Conservation (phyloP, 1,139 yeast genomes). For the Hyphopichia fennica region DNA sequence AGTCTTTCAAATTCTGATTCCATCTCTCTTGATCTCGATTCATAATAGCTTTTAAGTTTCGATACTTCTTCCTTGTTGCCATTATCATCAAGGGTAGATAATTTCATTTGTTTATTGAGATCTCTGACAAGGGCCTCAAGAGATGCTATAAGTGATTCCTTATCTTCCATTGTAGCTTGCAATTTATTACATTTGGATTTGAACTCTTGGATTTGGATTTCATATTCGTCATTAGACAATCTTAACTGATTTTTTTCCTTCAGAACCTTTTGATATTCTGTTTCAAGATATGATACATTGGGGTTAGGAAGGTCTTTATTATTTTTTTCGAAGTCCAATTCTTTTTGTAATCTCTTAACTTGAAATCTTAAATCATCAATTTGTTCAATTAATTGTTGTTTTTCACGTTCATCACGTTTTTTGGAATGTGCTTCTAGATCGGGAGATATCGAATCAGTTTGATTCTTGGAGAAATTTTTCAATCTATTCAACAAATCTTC, state of each 20-base stretch:
- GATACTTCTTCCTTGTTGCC: conserved; percentile 31
- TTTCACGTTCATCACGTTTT: conserved; percentile 12
- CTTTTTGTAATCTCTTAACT: conserved; percentile 48
- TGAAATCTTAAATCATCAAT: conserved; percentile 17
- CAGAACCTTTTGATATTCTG: conserved; percentile 13
- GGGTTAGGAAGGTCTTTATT: conserved; percentile 6
- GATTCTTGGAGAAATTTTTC: conserved; percentile 10
- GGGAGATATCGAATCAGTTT: conserved; percentile 17
- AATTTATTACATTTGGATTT: conserved; percentile 23
- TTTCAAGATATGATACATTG: conserved; percentile 4
- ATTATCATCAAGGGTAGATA: conserved; percentile 21
- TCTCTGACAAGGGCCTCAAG: conserved; percentile 26
- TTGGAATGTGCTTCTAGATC: conserved; percentile 25
- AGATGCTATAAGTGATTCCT: conserved; percentile 32
- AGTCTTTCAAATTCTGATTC: conserved; percentile 22
- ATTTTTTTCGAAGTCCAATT: conserved; percentile 67
- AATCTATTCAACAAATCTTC: conserved; percentile 10
- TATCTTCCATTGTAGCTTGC: conserved; percentile 24
- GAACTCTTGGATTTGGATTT: conserved; percentile 17
- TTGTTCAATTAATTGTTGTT: conserved; percentile 13
- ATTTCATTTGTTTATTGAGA: conserved; percentile 21
- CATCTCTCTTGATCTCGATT: conserved; percentile 33
- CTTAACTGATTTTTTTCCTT: conserved; percentile 18
- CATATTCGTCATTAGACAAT: conserved; percentile 11
- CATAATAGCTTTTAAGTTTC: conserved; percentile 30